Evolutionary conservation across 345 rosid genomes (phyloP).

Genomic region (Boechera divaricarpa): DNA sequence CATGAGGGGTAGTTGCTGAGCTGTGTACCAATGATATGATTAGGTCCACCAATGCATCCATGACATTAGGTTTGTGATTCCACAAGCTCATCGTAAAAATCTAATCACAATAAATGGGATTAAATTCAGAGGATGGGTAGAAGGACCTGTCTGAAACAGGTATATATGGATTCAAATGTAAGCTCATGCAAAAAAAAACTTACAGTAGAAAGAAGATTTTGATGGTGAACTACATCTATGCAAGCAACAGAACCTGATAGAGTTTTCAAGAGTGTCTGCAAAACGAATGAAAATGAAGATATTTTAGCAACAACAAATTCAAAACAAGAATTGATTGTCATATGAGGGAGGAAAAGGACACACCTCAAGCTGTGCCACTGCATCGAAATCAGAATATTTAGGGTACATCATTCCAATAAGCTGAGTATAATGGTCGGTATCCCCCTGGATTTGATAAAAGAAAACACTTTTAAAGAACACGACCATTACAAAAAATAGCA

Average conservation of each 20-base stretch:
- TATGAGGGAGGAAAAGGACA: slow-evolving; percentile 7
- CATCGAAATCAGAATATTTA: slow-evolving; percentile 51
- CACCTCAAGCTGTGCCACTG: slow-evolving; percentile 77
- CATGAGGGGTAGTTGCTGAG: not conserved
- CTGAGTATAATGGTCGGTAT: slow-evolving; percentile 55
- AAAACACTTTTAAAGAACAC: not conserved
- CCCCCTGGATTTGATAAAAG: slow-evolving; percentile 53
- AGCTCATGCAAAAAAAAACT: slow-evolving; percentile 35
- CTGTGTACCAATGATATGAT: slow-evolving; percentile 62
- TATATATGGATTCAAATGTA: not conserved
- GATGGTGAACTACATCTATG: slow-evolving; percentile 58
- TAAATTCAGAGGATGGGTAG: not conserved
- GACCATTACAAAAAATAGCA: not conserved
- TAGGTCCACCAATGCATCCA: slow-evolving; percentile 69
- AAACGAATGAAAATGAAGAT: slow-evolving; percentile 18
- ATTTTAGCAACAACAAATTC: slow-evolving; percentile 1
- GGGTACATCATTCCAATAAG: slow-evolving; percentile 68
- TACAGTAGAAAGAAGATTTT: slow-evolving; percentile 64
- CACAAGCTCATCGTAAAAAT: slow-evolving; percentile 77
- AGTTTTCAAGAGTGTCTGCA: slow-evolving; percentile 64
- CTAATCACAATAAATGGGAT: slow-evolving; percentile 43
- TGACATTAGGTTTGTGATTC: slow-evolving; percentile 64
- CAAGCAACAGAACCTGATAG: slow-evolving; percentile 69
- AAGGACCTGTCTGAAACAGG: not conserved
- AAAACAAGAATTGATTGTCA: not conserved